Evolutionary conservation across 805 yeast species (phyloP), one percentile per base, ranked within the genome.

Genomic region (Blastobotrys mokoenaii): DNA sequence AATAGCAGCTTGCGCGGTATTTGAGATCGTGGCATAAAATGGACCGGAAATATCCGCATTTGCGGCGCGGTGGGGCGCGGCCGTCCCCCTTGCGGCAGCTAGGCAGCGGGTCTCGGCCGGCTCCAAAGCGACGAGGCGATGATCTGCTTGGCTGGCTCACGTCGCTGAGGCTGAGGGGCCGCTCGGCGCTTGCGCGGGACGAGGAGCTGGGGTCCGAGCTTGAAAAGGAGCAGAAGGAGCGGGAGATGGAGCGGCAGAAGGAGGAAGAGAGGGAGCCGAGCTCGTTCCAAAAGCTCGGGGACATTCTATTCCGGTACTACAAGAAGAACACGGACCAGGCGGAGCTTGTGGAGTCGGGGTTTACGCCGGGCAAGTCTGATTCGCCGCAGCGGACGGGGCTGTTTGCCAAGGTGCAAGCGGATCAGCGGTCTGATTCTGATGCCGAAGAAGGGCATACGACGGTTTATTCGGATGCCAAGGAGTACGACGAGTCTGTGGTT

Each of bases 141-240:
- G 51, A 47, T 32, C 18, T 47, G 37, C 48, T 45, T 2, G 46
- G 44, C 8, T 47, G 51, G 51, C 38, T 47, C 43, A 17, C 32
- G 11, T 47, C 51, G 22, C 17, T 47, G 8, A 40, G 40, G 27
- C 17, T 38, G 9, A 33, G 51, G 5, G 44, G 47, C 10, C 30
- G 40, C n/a, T 17, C 18, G 11, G 40, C 44, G 27, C 15, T 36
- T 17, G 31, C 20, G 2, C 15, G 27, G 3, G 41, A 40, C 12
- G 41, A 45, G 8, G 46, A 33, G 17, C 17, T 41, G 4, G 48
- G 40, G 10, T 38, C 22, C 6, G 48, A 43, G 34, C n/a, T 32
- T 8, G 50, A 47, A 27, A 17, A 40, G 11, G 48, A 44, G 11
- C 46, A 22, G 32, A 41, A 41, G n/a, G 32, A 38, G 37, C 31